Percentiles rank a stretch among this genome's conserved stretches.
phyloP scores from a whole-genome alignment of 2,329 filamentous ascomycete genomes.

The Sclerotiophoma versabilis region DNA sequence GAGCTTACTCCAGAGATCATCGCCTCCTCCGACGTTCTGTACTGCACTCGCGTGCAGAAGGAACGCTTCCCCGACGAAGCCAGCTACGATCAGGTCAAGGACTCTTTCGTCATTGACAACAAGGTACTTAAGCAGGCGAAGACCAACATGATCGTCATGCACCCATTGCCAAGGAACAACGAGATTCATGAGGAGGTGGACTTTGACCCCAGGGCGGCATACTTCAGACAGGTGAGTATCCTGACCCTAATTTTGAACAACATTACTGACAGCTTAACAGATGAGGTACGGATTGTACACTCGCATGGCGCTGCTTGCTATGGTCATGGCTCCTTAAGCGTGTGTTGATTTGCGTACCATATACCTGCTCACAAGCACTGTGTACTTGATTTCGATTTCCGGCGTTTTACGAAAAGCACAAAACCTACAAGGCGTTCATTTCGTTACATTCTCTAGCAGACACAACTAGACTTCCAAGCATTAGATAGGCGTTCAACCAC shows the following conservation, averaged over 20 bases:
- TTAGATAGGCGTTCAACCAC: constrained; percentile 29
- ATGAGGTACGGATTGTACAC: constrained; percentile 98
- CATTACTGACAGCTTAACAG: constrained; percentile 62
- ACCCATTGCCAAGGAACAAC: constrained; percentile 90
- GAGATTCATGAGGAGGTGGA: constrained; percentile 97
- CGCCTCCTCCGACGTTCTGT: constrained; percentile 86
- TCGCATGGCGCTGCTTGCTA: constrained; percentile 93
- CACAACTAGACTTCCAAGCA: constrained; percentile 24
- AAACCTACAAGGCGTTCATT: constrained; percentile 17
- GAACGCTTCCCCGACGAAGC: constrained; percentile 85
- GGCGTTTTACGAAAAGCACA: constrained; percentile 24
- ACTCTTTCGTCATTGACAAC: constrained; percentile 89
- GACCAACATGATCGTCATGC: constrained; percentile 91
- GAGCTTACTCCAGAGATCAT: constrained; percentile 87
- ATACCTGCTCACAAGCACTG: constrained; percentile 8
- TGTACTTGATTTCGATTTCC: constrained; percentile 9
- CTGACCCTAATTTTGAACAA: background rate
- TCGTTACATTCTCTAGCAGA: constrained; percentile 15
- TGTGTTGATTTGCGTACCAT: constrained; percentile 11
- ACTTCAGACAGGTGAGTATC: constrained; percentile 93
- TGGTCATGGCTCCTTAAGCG: constrained; percentile 75
- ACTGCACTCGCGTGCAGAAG: constrained; percentile 96
- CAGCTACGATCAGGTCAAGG: constrained; percentile 87
- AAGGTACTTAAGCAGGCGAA: constrained; percentile 89
- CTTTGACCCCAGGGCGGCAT: constrained; percentile 94